Conservation (phyloP, 306 rosid genomes). For the Inga oerstediana region DNA sequence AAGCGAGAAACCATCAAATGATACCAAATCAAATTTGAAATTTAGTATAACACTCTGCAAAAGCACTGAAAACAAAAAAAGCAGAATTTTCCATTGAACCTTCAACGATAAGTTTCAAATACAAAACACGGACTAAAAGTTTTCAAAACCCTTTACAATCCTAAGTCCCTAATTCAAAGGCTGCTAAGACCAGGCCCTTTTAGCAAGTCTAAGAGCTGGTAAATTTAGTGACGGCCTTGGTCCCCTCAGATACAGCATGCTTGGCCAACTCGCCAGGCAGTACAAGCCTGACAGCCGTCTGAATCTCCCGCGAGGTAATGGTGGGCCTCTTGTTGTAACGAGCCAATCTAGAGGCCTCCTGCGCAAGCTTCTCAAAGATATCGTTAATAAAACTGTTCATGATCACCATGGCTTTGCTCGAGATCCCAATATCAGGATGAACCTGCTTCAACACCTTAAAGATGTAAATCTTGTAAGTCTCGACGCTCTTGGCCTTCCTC, state of each 20-base stretch:
- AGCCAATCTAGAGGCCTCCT: slow-evolving; percentile 10
- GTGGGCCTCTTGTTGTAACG: slow-evolving; percentile 42
- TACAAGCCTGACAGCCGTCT: slow-evolving; percentile 36
- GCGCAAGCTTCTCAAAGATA: background rate
- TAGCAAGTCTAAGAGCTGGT: background rate
- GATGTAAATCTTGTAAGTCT: slow-evolving; percentile 35
- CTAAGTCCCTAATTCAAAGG: background rate
- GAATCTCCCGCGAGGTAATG: slow-evolving; percentile 34
- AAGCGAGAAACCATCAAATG: background rate
- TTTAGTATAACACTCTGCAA: background rate
- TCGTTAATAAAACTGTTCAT: background rate
- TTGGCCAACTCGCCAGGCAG: slow-evolving; percentile 39
- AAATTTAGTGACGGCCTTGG: slow-evolving; percentile 29
- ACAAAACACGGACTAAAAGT: background rate
- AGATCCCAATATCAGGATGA: background rate
- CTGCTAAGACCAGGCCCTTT: background rate
- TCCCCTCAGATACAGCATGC: slow-evolving; percentile 31
- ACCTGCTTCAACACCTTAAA: slow-evolving; percentile 29
- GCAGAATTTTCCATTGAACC: background rate
- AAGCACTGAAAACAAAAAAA: background rate
- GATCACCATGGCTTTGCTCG: background rate
- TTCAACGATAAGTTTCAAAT: background rate
- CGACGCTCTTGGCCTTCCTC: background rate
- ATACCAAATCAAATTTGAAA: background rate
- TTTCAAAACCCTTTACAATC: background rate